Conservation (phyloP, 1,284 basidiomycete species). For the Singerocomus inundabilis region DNA sequence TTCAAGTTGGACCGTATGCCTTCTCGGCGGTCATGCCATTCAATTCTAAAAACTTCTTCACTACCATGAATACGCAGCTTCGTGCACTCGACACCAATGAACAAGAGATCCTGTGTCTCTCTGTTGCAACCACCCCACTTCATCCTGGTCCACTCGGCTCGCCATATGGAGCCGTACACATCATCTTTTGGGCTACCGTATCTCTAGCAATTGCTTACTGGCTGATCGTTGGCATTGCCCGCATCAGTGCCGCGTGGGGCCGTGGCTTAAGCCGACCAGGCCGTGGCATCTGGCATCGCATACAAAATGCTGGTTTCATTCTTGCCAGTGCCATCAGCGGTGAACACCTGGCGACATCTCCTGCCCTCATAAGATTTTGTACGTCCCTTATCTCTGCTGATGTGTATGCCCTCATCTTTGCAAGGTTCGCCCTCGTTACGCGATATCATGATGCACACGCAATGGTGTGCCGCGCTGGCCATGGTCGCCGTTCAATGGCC, state of each 20-base stretch:
- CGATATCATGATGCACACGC: conserved; percentile 91
- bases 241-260: conserved; percentile 81
- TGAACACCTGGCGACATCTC: conserved; percentile 80
- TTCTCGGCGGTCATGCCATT: conserved; percentile 79
- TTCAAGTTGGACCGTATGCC: conserved; percentile 74
- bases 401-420: conserved; percentile 16
- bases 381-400: conserved; percentile 33
- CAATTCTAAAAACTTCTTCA: conserved; percentile 68
- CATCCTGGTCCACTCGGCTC: conserved; percentile 45
- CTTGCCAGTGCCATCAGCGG: conserved; percentile 92
- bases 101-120: conserved; percentile 79
- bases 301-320: conserved; percentile 83
- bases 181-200: conserved; percentile 84
- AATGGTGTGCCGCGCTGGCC: conserved; percentile 82
- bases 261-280: conserved; percentile 61
- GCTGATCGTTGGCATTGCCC: conserved; percentile 74
- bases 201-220: conserved; percentile 80
- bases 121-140: conserved; percentile 79
- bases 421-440: conserved; percentile 89
- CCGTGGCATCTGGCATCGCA: conserved; percentile 59
- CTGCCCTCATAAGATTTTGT: conserved; percentile 89
- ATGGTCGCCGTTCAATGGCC: conserved; percentile 98
- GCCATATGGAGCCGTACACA: conserved; percentile 71
- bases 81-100: conserved; percentile 85
- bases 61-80: conserved; percentile 81